Evolutionary conservation across 805 yeast genomes (phyloP).

Genomic region (Sugiyamaella smithiae): DNA sequence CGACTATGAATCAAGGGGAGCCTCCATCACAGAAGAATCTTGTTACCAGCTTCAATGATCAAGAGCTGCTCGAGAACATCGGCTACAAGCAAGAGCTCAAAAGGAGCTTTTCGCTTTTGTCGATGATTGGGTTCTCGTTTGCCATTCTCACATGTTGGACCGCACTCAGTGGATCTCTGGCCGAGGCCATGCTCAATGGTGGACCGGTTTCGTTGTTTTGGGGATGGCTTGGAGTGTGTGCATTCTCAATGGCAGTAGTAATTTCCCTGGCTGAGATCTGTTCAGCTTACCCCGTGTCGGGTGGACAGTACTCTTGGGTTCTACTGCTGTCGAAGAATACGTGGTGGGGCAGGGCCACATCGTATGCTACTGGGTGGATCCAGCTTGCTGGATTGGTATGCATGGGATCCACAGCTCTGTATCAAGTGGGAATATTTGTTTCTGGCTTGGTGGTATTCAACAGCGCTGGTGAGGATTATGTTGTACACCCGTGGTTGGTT

Average conservation of each 20-base stretch:
- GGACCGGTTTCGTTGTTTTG: conserved; percentile 65
- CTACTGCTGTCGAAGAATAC: conserved; percentile 33
- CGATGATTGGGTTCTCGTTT: conserved; percentile 51
- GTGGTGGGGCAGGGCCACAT: conserved; percentile 19
- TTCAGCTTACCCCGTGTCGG: conserved; percentile 62
- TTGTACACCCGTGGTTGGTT: conserved; percentile 19
- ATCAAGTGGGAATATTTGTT: conserved; percentile 25
- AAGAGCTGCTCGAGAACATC: conserved; percentile 30
- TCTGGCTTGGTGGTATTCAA: conserved; percentile 21
- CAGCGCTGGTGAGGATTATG: conserved; percentile 19
- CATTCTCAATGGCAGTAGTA: conserved; percentile 56
- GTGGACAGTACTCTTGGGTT: conserved; percentile 70
- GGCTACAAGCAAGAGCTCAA: conserved; percentile 64
- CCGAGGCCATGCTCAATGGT: conserved; percentile 57
- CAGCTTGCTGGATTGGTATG: conserved; percentile 28
- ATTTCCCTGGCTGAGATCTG: conserved; percentile 63
- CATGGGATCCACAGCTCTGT: conserved; percentile 30
- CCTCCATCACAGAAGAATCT: background rate
- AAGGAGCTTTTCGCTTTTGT: conserved; percentile 55
- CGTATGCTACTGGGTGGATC: conserved; percentile 24
- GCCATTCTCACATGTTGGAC: conserved; percentile 64
- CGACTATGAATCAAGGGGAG: conserved; percentile 1
- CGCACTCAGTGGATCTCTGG: conserved; percentile 61
- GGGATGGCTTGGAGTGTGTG: conserved; percentile 53
- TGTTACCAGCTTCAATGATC: conserved; percentile 11